Base-by-base conservation (phyloP, 2,329 filamentous ascomycete species). In the Orbilia brochopaga region DNA sequence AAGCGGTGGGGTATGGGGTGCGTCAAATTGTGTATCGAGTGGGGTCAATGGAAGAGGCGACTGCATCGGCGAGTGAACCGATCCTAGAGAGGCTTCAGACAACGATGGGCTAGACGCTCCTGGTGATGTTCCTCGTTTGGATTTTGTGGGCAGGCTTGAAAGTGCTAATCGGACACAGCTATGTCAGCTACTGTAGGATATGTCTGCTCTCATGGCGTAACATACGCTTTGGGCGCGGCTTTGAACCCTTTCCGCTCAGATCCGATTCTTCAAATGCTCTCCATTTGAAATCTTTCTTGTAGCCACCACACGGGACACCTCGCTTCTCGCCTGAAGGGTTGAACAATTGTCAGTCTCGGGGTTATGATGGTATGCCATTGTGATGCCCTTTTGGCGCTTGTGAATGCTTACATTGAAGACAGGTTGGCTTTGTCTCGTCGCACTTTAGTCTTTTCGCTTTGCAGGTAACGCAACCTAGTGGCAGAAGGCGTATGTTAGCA, bases 211-310 rank as follows among this genome's bases (percentile, higher is more conserved):
- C 1, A 19, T 15, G 17, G 15, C 30, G 48, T 52, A 64, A 69
- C 59, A 46, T 75, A 76, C 75, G 74, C 72, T 77, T 74, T 75
- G 79, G 73, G 15, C 55, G 46, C 13, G 73, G 37, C 50, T 77
- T 76, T 32, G 77, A 77, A 21, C 73, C 54, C 74, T 83, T 85
- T 56, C 79, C 79, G 19, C 79, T 79, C 74, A 87, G 82, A 61
- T 80, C 86, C 52, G 85, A 83, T 74, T 90, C 87, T 76, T 88
- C 87, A 75, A 89, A 89, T 0, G 87, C 84, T 58, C 87, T 82
- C 88, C 88, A 90, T 82, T 90, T 90, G 80, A 89, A 90, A 78
- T 89, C 86, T 78, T 89, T 90, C 78, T 86, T 88, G 79, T 90
- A 90, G 37, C 88, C 88, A 67, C 87, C 88, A 77, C 88, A 90